Base-by-base conservation (phyloP, 768 basidiomycete species). In the Sporobolomyces pararoseus region DNA sequence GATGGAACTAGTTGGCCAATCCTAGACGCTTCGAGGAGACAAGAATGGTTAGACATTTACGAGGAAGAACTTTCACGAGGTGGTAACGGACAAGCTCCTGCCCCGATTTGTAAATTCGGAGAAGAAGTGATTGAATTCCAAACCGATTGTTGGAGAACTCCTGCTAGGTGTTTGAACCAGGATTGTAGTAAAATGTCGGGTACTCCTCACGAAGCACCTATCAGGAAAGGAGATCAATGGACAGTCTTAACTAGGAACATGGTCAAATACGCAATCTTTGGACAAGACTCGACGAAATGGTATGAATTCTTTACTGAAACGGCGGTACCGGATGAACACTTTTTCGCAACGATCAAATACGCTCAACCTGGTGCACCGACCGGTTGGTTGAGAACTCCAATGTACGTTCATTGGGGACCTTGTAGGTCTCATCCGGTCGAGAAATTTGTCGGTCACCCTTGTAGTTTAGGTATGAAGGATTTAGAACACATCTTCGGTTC, bases 391-490 rank as follows among this genome's bases (percentile, higher is more conserved):
- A 4, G 58, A 13, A 32, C 31, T n/a, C 58, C 58, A 7, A 59
- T 59, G 58, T 59, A 59, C 58, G 58, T 59, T 16, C 58, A 59
- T 46, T 59, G 58, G 58, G 58, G 58, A 27, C 58, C 58, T 25
- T 59, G 58, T 32, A 39, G 58, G 4, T 59, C 58, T 27, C 58
- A 59, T 27, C 58, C 58, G 4, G 58, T 59, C 58, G 58, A 44
- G 25, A 59, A 59, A 19, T 59, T 59, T 25, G 7, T 7, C 5
- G 58, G 58, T 7, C 58, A 59, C 42, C 58, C 58, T 17, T 59
- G 58, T 42, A 46, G 42, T 42, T n/a, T 59, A 7, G 58, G 58
- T 3, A 59, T 59, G 58, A 59, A 59, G 25, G 58, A 59, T 42
- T 25, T 59, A 13, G 58, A 59, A 12, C 7, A 7, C 25, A 46